These are phyloP conservation scores for Globisporangium okanoganense DNA, from an alignment of 352 stramenopile genomes.

Conservation along the genomic window DNA sequence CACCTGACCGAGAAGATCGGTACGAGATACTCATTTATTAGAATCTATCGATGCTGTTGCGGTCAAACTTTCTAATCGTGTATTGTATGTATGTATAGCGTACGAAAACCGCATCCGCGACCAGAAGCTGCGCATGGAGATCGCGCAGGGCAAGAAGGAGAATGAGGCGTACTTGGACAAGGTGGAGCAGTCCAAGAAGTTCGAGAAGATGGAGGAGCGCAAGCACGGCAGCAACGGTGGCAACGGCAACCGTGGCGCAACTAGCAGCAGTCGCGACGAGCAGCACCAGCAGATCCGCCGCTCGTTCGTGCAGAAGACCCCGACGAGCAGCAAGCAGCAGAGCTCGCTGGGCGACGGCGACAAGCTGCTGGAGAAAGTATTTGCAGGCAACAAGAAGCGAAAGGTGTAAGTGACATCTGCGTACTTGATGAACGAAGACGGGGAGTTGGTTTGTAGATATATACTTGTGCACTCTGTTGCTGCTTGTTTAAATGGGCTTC, in stretches of 20 bases:
- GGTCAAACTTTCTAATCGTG: background rate
- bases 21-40: slow-evolving; percentile 32
- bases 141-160: slow-evolving; percentile 83
- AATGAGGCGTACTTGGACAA: slow-evolving; percentile 86
- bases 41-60: background rate
- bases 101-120: slow-evolving; percentile 87
- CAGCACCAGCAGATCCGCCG: slow-evolving; percentile 51
- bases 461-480: background rate
- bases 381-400: slow-evolving; percentile 57
- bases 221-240: slow-evolving; percentile 39
- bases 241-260: slow-evolving; percentile 13
- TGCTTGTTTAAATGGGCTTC: background rate
- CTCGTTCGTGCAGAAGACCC: slow-evolving; percentile 72
- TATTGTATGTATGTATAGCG: slow-evolving; percentile 15
- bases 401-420: slow-evolving; percentile 19
- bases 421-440: background rate
- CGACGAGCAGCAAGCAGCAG: slow-evolving; percentile 64
- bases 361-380: slow-evolving; percentile 66
- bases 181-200: slow-evolving; percentile 84
- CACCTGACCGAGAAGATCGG: slow-evolving; percentile 98
- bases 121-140: slow-evolving; percentile 84
- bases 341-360: slow-evolving; percentile 44
- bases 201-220: slow-evolving; percentile 82
- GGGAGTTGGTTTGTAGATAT: background rate
- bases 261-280: slow-evolving; percentile 10